Evolutionary conservation across 148 eudicot species (phyloP).

Genomic region (Pharnaceum exiguum): DNA sequence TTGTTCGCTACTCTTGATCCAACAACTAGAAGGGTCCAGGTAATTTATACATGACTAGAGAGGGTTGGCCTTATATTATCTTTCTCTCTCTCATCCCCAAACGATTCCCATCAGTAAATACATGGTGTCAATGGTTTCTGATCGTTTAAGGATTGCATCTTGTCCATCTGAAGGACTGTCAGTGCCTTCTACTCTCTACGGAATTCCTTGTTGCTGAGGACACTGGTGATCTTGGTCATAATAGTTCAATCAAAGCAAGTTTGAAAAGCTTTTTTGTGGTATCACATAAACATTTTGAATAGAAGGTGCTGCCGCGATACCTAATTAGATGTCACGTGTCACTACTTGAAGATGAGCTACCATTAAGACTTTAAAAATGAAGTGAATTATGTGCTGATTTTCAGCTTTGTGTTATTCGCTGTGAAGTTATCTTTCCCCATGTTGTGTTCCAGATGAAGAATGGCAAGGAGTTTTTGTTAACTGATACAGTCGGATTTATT

Average conservation of each 20-base stretch:
- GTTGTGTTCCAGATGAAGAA: constrained; percentile 57
- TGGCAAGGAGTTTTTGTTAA: constrained; percentile 80
- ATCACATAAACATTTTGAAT: too few relatives aligned
- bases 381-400: constrained; percentile 1
- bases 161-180: too few relatives aligned
- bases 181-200: not conserved
- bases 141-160: too few relatives aligned
- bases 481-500: constrained; percentile 97
- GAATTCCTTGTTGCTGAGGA: not conserved
- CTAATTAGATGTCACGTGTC: too few relatives aligned
- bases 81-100: too few relatives aligned
- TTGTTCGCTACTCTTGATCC: constrained; percentile 98
- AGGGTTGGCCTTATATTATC: not conserved
- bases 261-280: too few relatives aligned
- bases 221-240: not conserved
- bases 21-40: constrained; percentile 97
- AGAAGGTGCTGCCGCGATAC: too few relatives aligned
- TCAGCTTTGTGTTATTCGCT: not conserved
- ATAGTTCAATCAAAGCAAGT: not conserved
- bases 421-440: not conserved
- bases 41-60: constrained; percentile 21
- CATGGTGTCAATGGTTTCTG: too few relatives aligned
- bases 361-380: not conserved
- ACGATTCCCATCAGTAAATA: too few relatives aligned
- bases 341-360: too few relatives aligned